Base-by-base conservation (phyloP, 2,329 filamentous ascomycete genomes). In the Aspergillus uvarum region DNA sequence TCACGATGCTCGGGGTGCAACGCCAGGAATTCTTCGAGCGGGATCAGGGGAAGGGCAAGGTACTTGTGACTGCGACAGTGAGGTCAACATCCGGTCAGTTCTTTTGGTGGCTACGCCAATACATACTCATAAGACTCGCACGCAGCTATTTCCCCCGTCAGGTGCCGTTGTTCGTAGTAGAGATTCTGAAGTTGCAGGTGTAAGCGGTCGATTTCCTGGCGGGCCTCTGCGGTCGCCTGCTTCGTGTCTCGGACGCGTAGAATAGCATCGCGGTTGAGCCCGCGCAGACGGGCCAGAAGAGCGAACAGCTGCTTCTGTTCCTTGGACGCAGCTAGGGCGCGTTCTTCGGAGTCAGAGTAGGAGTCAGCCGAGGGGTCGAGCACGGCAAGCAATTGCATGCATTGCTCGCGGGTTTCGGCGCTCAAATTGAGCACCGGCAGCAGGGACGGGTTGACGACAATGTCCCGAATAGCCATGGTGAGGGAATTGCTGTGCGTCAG, bases 161-260 rank as follows among this genome's bases (percentile, higher is more conserved):
- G 80, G 76, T 97, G 92, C 57, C 91, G 84, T 79, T 98, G 93
- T 76, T 99, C 94, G 72, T 99, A 99, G 75, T 95, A 96, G 7
- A 99, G 80, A 72, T 99, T 99, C 77, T 98, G 94, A 58, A 99
- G 83, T 72, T 96, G 91, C 42, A 99, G 83, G 73, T 98, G 93
- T 62, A 99, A 82, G 53, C 89, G 87, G 74, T 99, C 95, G 65
- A 98, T 92, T 77, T 96, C 92, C 69, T 94, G 90, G 52, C 93
- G 87, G 52, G 90, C 90, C 75, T 96, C 92, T 31, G 91, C 89
- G 0, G 95, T 98, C 67, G 87, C 82, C 56, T 89, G 83, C 75
- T 98, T 98, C 14, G 93, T 96, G 67, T 92, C 87, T 65, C 95
- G 87, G 31, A 92, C 91, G 31, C 87, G 84, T 68, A 96, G 84